phyloP scores from a whole-genome alignment of 371 early-diverging fungal species.

The Mortierella polycephala region DNA sequence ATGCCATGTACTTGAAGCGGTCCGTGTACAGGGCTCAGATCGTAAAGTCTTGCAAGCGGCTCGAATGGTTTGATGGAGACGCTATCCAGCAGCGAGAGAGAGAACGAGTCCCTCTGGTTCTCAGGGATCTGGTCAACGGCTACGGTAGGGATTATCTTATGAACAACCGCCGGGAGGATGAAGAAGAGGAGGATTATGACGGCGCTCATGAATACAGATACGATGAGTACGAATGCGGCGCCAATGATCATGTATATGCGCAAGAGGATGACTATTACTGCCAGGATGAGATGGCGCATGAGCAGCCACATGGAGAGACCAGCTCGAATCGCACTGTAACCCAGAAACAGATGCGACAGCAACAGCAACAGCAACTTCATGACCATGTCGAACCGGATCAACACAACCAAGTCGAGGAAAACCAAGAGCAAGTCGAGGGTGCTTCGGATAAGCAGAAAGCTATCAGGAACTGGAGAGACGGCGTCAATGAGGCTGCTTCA shows the following conservation, averaged over 20 bases:
- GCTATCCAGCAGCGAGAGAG: slow-evolving; percentile 39
- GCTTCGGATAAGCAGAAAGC: slow-evolving; percentile 34
- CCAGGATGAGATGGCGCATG: neutral
- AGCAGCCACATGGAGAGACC: slow-evolving; percentile 6
- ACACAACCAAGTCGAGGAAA: slow-evolving; percentile 3
- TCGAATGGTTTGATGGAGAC: slow-evolving; percentile 61
- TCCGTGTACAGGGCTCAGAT: slow-evolving; percentile 60
- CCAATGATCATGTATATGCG: too few species aligned
- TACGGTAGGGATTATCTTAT: slow-evolving; percentile 30
- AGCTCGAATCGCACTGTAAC: too few species aligned
- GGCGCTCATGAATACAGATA: slow-evolving; percentile 6
- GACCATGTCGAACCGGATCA: neutral
- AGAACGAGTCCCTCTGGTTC: slow-evolving; percentile 33
- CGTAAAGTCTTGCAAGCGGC: slow-evolving; percentile 54
- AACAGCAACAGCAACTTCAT: neutral
- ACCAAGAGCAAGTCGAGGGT: slow-evolving; percentile 1
- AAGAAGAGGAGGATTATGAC: slow-evolving; percentile 41
- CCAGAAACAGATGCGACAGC: neutral
- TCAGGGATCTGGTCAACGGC: slow-evolving; percentile 30
- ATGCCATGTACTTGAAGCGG: slow-evolving; percentile 59
- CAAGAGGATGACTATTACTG: slow-evolving; percentile 4
- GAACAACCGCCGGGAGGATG: slow-evolving; percentile 34
- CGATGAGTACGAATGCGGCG: slow-evolving; percentile 6
- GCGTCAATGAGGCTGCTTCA: slow-evolving; percentile 34
- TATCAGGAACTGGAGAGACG: slow-evolving; percentile 39